phyloP scores from a whole-genome alignment of 306 rosid genomes.

The Coriaria nepalensis region DNA sequence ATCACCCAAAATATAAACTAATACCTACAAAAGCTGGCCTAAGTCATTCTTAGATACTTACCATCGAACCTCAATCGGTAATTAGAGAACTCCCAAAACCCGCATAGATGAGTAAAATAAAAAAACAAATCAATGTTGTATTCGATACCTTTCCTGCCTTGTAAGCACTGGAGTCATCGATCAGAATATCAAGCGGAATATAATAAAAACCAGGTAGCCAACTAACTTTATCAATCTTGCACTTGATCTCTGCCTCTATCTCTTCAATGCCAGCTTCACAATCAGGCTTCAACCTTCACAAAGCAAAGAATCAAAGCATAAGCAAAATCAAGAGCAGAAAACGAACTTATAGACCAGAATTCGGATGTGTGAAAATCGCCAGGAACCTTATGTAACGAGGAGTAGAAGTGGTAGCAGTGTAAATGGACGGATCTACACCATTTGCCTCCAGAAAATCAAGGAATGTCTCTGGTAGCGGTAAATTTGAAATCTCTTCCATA shows the following conservation, averaged over 20 bases:
- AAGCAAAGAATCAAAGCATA: background rate
- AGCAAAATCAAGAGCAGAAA: background rate
- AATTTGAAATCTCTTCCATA: conserved; percentile 32
- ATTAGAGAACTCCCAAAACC: too few relatives aligned
- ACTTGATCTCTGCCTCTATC: conserved; percentile 49
- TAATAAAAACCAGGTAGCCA: conserved; percentile 72
- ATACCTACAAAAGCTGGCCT: too few relatives aligned
- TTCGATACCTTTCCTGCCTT: conserved; percentile 57
- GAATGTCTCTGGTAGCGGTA: conserved; percentile 48
- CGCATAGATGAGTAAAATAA: background rate
- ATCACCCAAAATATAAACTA: background rate
- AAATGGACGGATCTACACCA: conserved; percentile 60
- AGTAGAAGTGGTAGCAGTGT: conserved; percentile 43
- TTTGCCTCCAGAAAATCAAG: conserved; percentile 48
- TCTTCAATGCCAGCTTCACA: conserved; percentile 50
- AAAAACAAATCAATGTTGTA: background rate
- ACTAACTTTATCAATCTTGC: conserved; percentile 40
- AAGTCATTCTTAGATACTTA: too few relatives aligned
- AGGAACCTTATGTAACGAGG: conserved; percentile 77
- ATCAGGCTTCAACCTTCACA: conserved; percentile 60
- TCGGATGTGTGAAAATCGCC: background rate
- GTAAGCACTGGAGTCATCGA: conserved; percentile 57
- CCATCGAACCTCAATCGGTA: too few relatives aligned
- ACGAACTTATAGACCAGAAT: background rate
- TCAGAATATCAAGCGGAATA: conserved; percentile 52